Base-by-base conservation (phyloP, 805 yeast species). In the Yarrowia sp. region DNA sequence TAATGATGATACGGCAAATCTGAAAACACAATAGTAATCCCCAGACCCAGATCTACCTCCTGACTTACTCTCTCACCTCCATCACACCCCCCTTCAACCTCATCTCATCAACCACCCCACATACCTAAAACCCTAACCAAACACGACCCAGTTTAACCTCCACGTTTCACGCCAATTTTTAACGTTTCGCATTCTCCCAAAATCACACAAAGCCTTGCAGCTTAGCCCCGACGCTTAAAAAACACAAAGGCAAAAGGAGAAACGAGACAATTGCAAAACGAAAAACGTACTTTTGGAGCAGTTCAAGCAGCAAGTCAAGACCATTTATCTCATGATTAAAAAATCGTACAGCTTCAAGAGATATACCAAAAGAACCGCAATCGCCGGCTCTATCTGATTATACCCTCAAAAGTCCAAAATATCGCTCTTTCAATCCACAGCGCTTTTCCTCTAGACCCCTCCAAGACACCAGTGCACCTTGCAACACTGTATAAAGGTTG, bases 111-210 rank as follows among this genome's bases (percentile, higher is more conserved):
- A 22, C 28, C 28, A 22, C 28, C 28, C 28, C 28, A 22, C 28
- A 22, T 22, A 22, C 3, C 28, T n/a, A 32, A 45, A 47, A 48
- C 55, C 7, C 31, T 11, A 48, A 48, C 41, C 11, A 48, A 48
- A 48, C 55, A 48, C 55, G 55, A 48, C 39, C 38, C 39, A 35
- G 38, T 48, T 48, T 48, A 48, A 48, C 55, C 55, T 48, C 55
- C 55, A 48, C 55, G 55, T 48, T 48, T 48, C 55, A 48, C 55
- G 55, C 55, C 55, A 48, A 35, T 35, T 13, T 33, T 51, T 51
- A 36, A 10, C 18, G 35, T 51, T 51, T 51, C 58, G 58, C 43
- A 50, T 50, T 50, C 57, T 50, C 57, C 28, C 57, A 36, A 36
- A 36, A 8, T 3, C n/a, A 38, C 31, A 50, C 57, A 35, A 50